Base-by-base conservation (phyloP, 2,329 filamentous ascomycete genomes). In the Alternaria gansuensis region DNA sequence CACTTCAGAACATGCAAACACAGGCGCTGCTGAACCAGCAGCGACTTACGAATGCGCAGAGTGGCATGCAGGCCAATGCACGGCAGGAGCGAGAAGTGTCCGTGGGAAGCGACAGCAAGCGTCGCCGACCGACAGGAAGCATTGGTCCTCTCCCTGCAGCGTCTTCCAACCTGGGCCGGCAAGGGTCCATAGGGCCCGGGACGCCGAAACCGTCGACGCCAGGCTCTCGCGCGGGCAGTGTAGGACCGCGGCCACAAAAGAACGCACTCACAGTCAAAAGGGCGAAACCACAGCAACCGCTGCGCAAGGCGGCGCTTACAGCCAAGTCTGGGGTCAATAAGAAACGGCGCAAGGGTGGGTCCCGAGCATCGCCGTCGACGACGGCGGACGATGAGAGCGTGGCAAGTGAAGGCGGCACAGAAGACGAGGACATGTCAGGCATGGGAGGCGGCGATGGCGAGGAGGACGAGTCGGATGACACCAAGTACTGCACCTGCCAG, bases 401-500 rank as follows among this genome's bases (percentile, higher is more conserved):
- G 62, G 80, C 83, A 23, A 85, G 83, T 49, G 76, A 76, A 50
- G 74, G 67, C 8, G 73, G 73, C 23, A 76, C 75, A 0, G 75
- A 77, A 51, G 75, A 77, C 58, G 81, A 82, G 81, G 82, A 52
- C 83, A 88, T 66, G 87, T 86, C 69, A 74, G 79, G 59, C 60
- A 77, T 66, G 79, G 86, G 69, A 7, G 70, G 66, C 3, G 72
- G 64, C 1, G 74, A 72, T 23, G 59, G 50, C 11, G 75, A 77
- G 8, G 89, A 92, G 49, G 90, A 92, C 55, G 89, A 89, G 40
- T 88, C 89, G 63, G 90, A 93, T 77, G 89, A 90, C 73, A 91
- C 80, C 57, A 82, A 92, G 76, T 95, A 95, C 79, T 95, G 91
- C 79, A 83, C 89, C 29, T 95, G 91, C 77, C 89, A 93, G 75